These are phyloP conservation scores for Claviceps humidiphila DNA, from an alignment of 2,329 filamentous ascomycete species.

Conservation along the genomic window DNA sequence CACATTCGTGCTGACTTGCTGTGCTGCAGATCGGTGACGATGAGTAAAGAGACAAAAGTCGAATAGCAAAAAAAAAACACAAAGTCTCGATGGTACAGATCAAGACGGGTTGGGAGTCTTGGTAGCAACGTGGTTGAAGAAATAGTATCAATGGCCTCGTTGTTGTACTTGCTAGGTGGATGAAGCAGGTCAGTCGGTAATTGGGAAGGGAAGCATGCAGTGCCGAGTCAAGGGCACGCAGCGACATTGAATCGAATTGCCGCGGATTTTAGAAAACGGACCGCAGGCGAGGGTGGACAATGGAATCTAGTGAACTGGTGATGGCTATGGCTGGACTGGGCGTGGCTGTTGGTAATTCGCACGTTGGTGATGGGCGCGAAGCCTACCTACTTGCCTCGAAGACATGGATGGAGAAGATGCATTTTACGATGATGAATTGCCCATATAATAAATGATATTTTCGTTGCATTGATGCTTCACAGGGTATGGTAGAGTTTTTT, in stretches of 20 bases:
- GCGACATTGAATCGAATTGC: background rate
- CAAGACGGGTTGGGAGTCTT: background rate
- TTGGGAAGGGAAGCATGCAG: background rate
- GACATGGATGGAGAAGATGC: too few species aligned
- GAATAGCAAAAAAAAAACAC: background rate
- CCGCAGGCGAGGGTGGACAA: background rate
- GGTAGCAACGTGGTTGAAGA: background rate
- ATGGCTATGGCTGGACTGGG: background rate
- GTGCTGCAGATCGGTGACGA: conserved; percentile 24
- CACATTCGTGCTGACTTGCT: background rate
- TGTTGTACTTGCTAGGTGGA: background rate
- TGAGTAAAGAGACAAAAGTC: conserved; percentile 15
- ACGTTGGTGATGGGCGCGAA: too few species aligned
- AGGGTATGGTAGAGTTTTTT: too few species aligned
- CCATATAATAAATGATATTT: too few species aligned
- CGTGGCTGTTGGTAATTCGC: background rate
- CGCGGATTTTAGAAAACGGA: too few species aligned
- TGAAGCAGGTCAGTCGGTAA: conserved; percentile 3
- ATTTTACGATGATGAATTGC: too few species aligned
- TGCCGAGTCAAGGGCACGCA: background rate
- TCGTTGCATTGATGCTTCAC: too few species aligned
- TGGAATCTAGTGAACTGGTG: background rate
- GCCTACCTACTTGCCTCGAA: too few species aligned
- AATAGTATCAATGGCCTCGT: background rate
- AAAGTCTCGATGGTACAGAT: background rate